Base-by-base conservation (phyloP, 805 yeast genomes). In the Candida quercuum region DNA sequence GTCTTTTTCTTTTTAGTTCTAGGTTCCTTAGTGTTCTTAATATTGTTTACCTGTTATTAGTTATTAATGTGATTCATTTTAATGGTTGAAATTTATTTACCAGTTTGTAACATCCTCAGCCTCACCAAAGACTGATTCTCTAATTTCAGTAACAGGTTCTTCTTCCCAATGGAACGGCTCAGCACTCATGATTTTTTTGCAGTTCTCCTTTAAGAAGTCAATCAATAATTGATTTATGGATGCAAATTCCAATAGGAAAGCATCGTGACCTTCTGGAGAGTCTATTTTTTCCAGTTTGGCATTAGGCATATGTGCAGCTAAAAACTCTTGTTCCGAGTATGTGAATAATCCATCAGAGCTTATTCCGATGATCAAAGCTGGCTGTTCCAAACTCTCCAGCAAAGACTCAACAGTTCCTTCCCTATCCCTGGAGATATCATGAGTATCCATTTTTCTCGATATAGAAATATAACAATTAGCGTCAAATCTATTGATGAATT, bases 181-280 rank as follows among this genome's bases (percentile, higher is more conserved):
- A 3, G 66, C 60, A 10, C 59, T 66, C 69, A 77, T 80, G 42
- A 81, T 67, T 21, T 78, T 84, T 2, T 79, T 71, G 38, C 81
- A 62, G 39, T 78, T 67, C 28, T 64, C 60, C 18, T 61, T 63
- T 52, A 91, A 69, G 60, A 91, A 93, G 3, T 74, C 74, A 31
- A 74, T 61, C 37, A 94, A 78, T 46, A 81, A 67, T 26, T 73
- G 67, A 57, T 93, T 86, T 40, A 93, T 87, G 36, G 78, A 76
- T 35, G 77, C 81, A 59, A 93, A 93, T 60, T 93, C 99, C 33
- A 93, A 68, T 42, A 93, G 64, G 56, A 93, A 93, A 3, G 98
- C 99, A 65, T 93, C 99, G 56, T 93, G 99, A 14, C 99, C 99
- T 51, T 93, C 99, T 11, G 91, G 93, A 1, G 97, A 88, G 45